phyloP scores from a whole-genome alignment of 148 eudicot genomes.

The Selenicereus undatus region DNA sequence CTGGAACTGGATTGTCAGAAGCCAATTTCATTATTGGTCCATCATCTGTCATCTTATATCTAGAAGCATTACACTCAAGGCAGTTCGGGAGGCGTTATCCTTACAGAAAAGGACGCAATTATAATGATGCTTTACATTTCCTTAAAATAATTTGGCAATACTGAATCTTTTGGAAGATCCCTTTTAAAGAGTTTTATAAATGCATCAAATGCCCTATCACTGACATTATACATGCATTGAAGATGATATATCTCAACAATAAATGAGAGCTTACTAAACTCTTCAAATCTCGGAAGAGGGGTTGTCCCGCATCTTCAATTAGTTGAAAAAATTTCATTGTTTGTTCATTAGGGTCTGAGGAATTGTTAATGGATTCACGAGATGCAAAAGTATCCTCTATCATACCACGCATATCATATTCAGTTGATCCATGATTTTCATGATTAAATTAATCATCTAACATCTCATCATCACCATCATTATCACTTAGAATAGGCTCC shows the following conservation, averaged over 20 bases:
- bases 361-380: background rate
- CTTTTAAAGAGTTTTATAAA: background rate
- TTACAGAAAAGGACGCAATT: constrained; percentile 1
- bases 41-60: too few relatives aligned
- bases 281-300: constrained; percentile 5
- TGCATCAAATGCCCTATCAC: background rate
- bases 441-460: too few relatives aligned
- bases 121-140: background rate
- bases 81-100: background rate
- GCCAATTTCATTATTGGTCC: too few relatives aligned
- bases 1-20: background rate
- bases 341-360: background rate
- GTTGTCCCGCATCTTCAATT: constrained; percentile 15
- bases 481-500: too few relatives aligned
- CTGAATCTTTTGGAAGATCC: constrained; percentile 3
- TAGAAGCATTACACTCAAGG: too few relatives aligned
- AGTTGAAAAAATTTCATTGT: background rate
- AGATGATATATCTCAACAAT: constrained; percentile 8
- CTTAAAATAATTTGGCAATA: background rate
- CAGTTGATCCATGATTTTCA: too few relatives aligned
- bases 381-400: constrained; percentile 1
- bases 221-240: background rate
- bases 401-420: too few relatives aligned
- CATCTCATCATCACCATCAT: too few relatives aligned
- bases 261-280: constrained; percentile 10